Percentiles rank a stretch among this genome's conserved stretches.
phyloP scores from a whole-genome alignment of 2,329 filamentous ascomycete genomes.

The Fusarium humuli region DNA sequence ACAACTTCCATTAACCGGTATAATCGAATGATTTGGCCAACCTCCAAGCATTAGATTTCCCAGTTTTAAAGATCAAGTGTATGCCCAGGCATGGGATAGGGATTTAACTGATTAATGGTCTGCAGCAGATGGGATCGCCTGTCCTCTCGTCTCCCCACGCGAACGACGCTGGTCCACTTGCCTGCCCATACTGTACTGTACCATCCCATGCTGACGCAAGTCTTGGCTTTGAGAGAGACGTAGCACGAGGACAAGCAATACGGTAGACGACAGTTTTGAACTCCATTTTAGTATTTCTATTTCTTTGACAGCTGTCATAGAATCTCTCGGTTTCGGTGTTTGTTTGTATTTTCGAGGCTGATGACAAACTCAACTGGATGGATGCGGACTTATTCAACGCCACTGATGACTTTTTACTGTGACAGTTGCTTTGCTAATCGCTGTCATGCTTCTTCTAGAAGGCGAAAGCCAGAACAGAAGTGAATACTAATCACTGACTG shows the following conservation, averaged over 20 bases:
- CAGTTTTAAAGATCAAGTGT: not conserved
- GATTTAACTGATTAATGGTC: not conserved
- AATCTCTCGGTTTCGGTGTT: not conserved
- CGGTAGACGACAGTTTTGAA: conserved; percentile 1
- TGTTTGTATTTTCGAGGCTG: not conserved
- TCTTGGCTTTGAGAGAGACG: not conserved
- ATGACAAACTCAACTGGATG: conserved; percentile 15
- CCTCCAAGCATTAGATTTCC: conserved; percentile 1
- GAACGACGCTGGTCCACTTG: conserved; percentile 15
- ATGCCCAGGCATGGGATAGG: not conserved
- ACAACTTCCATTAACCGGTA: conserved; percentile 3
- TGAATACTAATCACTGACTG: not conserved
- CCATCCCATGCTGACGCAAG: conserved; percentile 1
- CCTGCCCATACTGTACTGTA: not conserved
- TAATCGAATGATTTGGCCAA: conserved; percentile 27
- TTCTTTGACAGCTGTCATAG: conserved; percentile 1
- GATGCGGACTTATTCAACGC: conserved; percentile 4
- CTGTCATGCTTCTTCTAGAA: not conserved
- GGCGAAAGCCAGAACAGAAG: not conserved
- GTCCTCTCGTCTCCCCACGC: conserved; percentile 28
- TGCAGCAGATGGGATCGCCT: conserved; percentile 4
- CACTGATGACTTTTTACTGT: not conserved
- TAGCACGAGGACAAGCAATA: conserved; percentile 12
- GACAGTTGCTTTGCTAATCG: conserved; percentile 7
- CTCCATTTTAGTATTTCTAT: not conserved